These are phyloP conservation scores for Cucurbita moschata DNA, from an alignment of 306 rosid species.

Conservation along the genomic window DNA sequence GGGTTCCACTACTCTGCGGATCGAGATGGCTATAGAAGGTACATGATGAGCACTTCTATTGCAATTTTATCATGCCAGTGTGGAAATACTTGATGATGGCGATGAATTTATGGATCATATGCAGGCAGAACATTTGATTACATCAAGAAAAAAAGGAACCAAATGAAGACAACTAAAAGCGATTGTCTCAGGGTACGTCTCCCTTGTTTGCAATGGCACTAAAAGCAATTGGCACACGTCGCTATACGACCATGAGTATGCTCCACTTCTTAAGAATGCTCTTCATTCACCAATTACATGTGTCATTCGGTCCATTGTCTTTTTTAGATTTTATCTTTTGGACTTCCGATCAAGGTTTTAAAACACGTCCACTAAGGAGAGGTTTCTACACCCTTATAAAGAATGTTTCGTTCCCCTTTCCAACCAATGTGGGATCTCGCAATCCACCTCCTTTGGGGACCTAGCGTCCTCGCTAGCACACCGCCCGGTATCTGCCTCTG, in stretches of 20 bases:
- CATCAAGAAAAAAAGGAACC: background rate
- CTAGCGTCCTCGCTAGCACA: too few species aligned
- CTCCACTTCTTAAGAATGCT: slow-evolving; percentile 50
- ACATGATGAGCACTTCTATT: background rate
- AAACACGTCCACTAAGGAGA: too few species aligned
- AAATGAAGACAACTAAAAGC: background rate
- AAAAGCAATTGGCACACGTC: slow-evolving; percentile 67
- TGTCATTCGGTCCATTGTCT: too few species aligned
- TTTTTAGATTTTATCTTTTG: too few species aligned
- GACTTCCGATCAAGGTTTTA: too few species aligned
- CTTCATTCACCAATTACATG: slow-evolving; percentile 25
- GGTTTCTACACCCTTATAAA: too few species aligned
- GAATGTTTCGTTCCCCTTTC: too few species aligned
- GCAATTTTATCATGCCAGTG: background rate
- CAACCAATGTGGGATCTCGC: too few species aligned
- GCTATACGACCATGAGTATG: slow-evolving; percentile 54
- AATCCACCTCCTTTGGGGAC: too few species aligned
- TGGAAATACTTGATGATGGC: background rate
- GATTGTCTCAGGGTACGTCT: slow-evolving; percentile 29
- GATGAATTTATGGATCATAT: background rate
- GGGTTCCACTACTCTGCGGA: slow-evolving; percentile 73
- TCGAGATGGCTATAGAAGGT: slow-evolving; percentile 75
- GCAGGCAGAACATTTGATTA: background rate
- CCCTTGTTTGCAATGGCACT: slow-evolving; percentile 62
- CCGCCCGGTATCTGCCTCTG: too few species aligned